phyloP scores from a whole-genome alignment of 2,329 filamentous ascomycete genomes.

The Xylariaceae sp. region DNA sequence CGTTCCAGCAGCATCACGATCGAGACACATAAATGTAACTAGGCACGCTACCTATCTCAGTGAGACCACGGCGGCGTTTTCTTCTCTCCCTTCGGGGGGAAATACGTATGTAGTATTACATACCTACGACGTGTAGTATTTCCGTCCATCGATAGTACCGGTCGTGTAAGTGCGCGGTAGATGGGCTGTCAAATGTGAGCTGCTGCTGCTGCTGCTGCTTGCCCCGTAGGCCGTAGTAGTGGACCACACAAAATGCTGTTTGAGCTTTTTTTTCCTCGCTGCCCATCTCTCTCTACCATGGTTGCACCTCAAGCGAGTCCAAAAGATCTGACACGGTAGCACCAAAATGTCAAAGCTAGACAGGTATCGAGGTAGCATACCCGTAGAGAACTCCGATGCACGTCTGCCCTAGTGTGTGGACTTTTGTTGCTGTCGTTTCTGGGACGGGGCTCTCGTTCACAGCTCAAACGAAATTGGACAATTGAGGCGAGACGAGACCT shows the following conservation, averaged over 20 bases:
- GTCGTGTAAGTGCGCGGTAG: background rate
- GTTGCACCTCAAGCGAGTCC: background rate
- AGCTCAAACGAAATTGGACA: conserved; percentile 6
- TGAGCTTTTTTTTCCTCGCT: background rate
- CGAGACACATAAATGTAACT: background rate
- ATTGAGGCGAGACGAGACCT: conserved; percentile 10
- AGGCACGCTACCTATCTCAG: background rate
- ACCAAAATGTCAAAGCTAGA: no score
- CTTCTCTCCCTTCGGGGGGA: background rate
- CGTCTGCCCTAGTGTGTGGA: no score
- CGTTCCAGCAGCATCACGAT: background rate
- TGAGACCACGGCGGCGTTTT: background rate
- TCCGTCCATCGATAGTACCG: background rate
- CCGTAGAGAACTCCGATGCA: no score
- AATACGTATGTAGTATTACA: background rate
- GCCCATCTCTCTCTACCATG: background rate
- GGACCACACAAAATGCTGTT: background rate
- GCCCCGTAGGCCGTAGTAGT: background rate
- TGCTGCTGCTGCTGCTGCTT: background rate
- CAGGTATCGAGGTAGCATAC: no score
- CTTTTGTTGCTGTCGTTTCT: background rate
- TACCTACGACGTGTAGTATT: background rate
- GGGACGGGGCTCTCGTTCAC: background rate
- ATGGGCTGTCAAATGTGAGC: background rate
- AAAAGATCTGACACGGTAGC: background rate